phyloP scores from a whole-genome alignment of 495 filamentous ascomycete species.

The Beverwykella pulmonaria region DNA sequence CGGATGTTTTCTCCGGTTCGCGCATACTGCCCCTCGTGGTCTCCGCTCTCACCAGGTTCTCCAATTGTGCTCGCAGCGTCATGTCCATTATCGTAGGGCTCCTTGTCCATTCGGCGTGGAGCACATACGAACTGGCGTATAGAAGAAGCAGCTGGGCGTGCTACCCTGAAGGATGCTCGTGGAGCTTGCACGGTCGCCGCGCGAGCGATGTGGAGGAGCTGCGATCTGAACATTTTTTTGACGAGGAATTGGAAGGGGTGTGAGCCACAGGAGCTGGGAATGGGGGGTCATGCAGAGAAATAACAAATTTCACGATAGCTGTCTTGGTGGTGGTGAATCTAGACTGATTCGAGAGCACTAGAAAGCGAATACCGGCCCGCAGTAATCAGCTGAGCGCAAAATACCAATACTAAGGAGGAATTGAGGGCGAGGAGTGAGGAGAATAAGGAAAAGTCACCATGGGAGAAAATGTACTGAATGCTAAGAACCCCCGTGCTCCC shows the following conservation, averaged over 20 bases:
- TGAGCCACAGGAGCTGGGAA: not conserved
- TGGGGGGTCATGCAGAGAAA: not conserved
- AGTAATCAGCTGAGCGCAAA: not conserved
- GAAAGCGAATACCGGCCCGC: slow-evolving; percentile 1
- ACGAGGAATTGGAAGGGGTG: slow-evolving; percentile 1
- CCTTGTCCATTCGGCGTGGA: slow-evolving; percentile 21
- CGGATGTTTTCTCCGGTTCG: slow-evolving; percentile 76
- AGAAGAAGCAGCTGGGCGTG: slow-evolving; percentile 5
- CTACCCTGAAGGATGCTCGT: slow-evolving; percentile 9
- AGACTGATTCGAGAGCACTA: slow-evolving; percentile 20
- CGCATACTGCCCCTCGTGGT: slow-evolving; percentile 61
- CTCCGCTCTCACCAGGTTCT: slow-evolving; percentile 42
- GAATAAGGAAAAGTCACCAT: not conserved
- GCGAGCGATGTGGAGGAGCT: slow-evolving; percentile 25
- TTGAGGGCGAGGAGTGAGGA: not conserved
- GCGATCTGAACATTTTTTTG: slow-evolving; percentile 32
- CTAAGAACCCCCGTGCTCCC: slow-evolving; percentile 4
- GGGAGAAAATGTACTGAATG: not conserved
- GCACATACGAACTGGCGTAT: slow-evolving; percentile 22
- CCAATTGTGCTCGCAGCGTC: slow-evolving; percentile 42
- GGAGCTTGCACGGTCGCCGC: slow-evolving; percentile 18
- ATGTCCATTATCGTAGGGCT: slow-evolving; percentile 21
- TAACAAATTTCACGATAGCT: slow-evolving; percentile 34
- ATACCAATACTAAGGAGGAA: not conserved
- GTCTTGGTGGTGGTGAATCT: slow-evolving; percentile 15